Evolutionary conservation across 2,329 filamentous ascomycete genomes (phyloP).

Genomic region (Nigrospora osmanthi): DNA sequence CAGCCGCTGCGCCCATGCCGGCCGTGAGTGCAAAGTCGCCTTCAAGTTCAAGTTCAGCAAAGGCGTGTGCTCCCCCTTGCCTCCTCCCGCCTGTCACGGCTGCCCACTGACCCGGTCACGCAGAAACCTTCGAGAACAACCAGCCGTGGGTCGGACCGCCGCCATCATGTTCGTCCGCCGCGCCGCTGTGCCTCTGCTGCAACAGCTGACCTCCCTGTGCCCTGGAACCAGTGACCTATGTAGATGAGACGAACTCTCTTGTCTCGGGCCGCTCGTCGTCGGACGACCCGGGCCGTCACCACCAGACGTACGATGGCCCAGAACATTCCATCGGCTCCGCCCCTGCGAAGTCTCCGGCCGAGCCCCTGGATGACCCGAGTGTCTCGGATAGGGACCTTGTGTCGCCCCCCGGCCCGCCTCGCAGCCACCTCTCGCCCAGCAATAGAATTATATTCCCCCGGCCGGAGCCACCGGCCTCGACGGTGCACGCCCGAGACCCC

Average conservation of each 20-base stretch:
- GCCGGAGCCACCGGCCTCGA: not conserved
- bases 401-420: too few relatives aligned
- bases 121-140: constrained; percentile 16
- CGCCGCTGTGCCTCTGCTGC: not conserved
- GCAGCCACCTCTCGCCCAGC: not conserved
- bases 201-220: not conserved
- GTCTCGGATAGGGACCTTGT: too few relatives aligned
- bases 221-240: constrained; percentile 17
- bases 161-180: constrained; percentile 5
- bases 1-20: constrained; percentile 21
- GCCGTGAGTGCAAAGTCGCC: constrained; percentile 21
- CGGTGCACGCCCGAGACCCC: too few relatives aligned
- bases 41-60: constrained; percentile 25
- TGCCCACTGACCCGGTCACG: not conserved
- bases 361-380: too few relatives aligned
- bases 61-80: constrained; percentile 12
- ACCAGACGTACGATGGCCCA: constrained; percentile 2
- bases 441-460: constrained; percentile 9
- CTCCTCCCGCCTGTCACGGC: not conserved
- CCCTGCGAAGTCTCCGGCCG: too few relatives aligned
- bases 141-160: constrained; percentile 21
- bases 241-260: constrained; percentile 20
- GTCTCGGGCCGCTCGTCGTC: constrained; percentile 13
- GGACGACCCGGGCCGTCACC: constrained; percentile 8
- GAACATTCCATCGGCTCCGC: too few relatives aligned